These are phyloP conservation scores for Acanthamoeba healyi DNA, from an alignment of 208 protist genomes.

Conservation along the genomic window DNA sequence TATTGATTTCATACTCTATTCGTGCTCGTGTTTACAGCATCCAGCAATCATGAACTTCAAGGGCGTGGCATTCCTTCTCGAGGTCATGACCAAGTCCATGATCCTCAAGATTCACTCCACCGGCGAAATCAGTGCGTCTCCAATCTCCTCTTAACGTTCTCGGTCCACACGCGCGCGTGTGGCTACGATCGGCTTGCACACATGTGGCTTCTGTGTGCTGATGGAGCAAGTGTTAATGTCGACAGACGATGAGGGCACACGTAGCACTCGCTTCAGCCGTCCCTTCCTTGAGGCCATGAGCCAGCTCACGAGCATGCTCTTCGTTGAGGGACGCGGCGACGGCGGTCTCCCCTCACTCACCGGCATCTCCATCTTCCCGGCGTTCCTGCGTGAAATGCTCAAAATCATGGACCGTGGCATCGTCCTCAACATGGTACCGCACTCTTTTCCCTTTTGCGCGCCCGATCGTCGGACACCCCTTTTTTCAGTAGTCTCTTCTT, in stretches of 20 bases:
- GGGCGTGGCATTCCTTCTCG: background rate
- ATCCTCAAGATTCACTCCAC: slow-evolving; percentile 12
- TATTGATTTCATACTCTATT: too few species aligned
- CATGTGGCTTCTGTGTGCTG: too few species aligned
- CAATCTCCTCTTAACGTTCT: too few species aligned
- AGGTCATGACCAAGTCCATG: slow-evolving; percentile 52
- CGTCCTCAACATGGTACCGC: slow-evolving; percentile 71
- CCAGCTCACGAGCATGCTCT: background rate
- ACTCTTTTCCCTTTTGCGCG: background rate
- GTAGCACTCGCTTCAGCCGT: background rate
- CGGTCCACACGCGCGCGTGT: too few species aligned
- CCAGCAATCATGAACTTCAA: background rate
- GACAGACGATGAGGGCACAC: background rate
- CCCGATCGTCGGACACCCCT: too few species aligned
- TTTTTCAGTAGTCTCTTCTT: background rate
- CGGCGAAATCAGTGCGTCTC: slow-evolving; percentile 8
- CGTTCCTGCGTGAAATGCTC: slow-evolving; percentile 78
- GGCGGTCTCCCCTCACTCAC: background rate
- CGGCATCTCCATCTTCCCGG: slow-evolving; percentile 32
- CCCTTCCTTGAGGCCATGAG: slow-evolving; percentile 2
- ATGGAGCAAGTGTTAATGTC: background rate
- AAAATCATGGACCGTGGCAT: slow-evolving; percentile 76
- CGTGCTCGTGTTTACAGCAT: background rate
- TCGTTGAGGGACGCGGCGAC: background rate
- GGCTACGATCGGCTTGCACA: too few species aligned